Percentiles rank a stretch among this genome's conserved stretches.
Evolutionary conservation across 2,329 filamentous ascomycete genomes (phyloP).

Genomic region (Chaetothyriales sp.): DNA sequence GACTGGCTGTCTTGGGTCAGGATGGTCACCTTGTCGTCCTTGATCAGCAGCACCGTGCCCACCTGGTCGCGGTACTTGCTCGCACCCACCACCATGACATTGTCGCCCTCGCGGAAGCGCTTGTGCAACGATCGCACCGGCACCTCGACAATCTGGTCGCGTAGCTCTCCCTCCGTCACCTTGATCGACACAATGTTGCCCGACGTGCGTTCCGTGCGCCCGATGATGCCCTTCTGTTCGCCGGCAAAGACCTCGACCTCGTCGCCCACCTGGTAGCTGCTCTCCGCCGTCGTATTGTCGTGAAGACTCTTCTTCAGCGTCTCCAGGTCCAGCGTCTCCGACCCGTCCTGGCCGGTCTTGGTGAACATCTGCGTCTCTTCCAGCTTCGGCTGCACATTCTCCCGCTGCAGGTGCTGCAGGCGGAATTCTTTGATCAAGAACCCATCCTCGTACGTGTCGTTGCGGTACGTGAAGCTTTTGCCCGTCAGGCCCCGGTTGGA

Average conservation of each 20-base stretch:
- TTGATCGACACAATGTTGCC: constrained; percentile 83
- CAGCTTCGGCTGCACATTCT: constrained; percentile 80
- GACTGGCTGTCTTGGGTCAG: constrained; percentile 84
- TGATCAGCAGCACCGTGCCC: constrained; percentile 90
- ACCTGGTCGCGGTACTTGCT: constrained; percentile 91
- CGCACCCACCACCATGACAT: constrained; percentile 95
- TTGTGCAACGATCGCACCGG: constrained; percentile 87
- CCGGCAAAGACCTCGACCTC: constrained; percentile 94
- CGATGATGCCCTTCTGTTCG: constrained; percentile 82
- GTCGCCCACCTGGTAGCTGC: constrained; percentile 82
- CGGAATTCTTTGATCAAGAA: constrained; percentile 92
- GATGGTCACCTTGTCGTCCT: constrained; percentile 81
- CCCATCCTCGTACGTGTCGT: constrained; percentile 81
- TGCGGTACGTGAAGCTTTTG: constrained; percentile 72
- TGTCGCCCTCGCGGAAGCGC: constrained; percentile 82
- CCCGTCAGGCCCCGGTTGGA: constrained; percentile 37
- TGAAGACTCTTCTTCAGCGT: constrained; percentile 83
- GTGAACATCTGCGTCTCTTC: constrained; percentile 96
- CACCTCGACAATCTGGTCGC: constrained; percentile 77
- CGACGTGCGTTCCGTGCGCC: constrained; percentile 71
- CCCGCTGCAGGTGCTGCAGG: constrained; percentile 69
- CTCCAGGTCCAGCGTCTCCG: constrained; percentile 82
- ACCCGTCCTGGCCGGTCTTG: constrained; percentile 75
- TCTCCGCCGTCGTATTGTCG: constrained; percentile 57
- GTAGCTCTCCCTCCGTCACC: constrained; percentile 69